Percentiles rank a stretch among this genome's conserved stretches.
Evolutionary conservation across 1,284 basidiomycete species (phyloP).

Genomic region (Ustilago crameri): DNA sequence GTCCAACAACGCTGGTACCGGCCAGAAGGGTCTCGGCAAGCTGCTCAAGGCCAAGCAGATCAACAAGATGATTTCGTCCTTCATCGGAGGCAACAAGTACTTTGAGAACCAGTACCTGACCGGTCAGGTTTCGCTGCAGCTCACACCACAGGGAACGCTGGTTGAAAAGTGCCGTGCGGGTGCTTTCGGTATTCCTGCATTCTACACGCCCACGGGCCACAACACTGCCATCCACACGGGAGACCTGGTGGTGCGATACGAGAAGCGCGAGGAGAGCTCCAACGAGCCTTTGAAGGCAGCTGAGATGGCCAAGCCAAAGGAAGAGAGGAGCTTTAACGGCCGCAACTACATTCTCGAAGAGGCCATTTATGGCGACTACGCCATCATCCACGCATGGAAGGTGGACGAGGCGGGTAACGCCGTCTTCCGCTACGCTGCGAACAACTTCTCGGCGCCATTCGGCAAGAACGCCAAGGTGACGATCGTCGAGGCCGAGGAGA

Average conservation of each 20-base stretch:
- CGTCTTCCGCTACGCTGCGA: slow-evolving; percentile 67
- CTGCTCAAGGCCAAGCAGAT: slow-evolving; percentile 58
- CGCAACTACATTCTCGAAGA: slow-evolving; percentile 87
- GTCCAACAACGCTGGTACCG: slow-evolving; percentile 66
- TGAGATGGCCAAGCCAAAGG: slow-evolving; percentile 73
- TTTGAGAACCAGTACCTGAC: slow-evolving; percentile 63
- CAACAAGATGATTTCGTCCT: slow-evolving; percentile 61
- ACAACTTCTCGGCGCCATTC: slow-evolving; percentile 63
- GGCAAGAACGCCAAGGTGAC: slow-evolving; percentile 65
- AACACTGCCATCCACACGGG: slow-evolving; percentile 70
- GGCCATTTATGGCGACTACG: slow-evolving; percentile 85
- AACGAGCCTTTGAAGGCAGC: slow-evolving; percentile 56
- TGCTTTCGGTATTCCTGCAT: slow-evolving; percentile 93
- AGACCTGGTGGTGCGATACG: slow-evolving; percentile 68
- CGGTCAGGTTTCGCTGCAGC: slow-evolving; percentile 61
- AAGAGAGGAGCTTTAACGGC: slow-evolving; percentile 82
- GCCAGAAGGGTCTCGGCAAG: slow-evolving; percentile 61
- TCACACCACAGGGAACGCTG: slow-evolving; percentile 74
- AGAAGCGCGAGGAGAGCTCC: slow-evolving; percentile 32
- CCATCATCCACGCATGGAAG: slow-evolving; percentile 93
- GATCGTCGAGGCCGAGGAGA: slow-evolving; percentile 66
- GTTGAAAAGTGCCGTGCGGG: slow-evolving; percentile 90
- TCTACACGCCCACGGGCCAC: slow-evolving; percentile 89
- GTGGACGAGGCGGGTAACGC: slow-evolving; percentile 78
- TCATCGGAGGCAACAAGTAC: slow-evolving; percentile 66